phyloP scores from a whole-genome alignment of 305 asterid species.

The Ilex paraguariensis region DNA sequence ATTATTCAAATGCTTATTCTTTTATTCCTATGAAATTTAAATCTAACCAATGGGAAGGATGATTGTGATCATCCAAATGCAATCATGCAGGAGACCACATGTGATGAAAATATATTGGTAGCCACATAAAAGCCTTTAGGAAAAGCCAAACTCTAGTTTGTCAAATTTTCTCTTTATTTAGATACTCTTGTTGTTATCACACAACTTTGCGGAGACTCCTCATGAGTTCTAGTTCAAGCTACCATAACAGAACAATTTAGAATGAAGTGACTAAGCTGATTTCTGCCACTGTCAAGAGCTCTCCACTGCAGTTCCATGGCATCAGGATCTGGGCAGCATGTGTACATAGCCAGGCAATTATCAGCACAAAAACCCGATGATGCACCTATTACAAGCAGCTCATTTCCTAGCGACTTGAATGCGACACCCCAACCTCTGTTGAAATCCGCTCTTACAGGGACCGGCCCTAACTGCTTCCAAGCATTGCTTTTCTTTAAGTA shows the following conservation, averaged over 20 bases:
- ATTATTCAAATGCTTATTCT: no score
- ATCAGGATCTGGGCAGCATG: conserved; percentile 47
- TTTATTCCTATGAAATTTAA: no score
- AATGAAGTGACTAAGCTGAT: conserved; percentile 55
- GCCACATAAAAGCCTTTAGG: no score
- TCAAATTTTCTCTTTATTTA: no score
- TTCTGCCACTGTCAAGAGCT: conserved; percentile 43
- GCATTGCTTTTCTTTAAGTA: conserved; percentile 53
- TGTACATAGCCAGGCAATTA: conserved; percentile 53
- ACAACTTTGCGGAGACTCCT: no score
- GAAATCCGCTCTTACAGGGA: conserved; percentile 64
- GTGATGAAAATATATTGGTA: no score
- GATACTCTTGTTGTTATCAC: no score
- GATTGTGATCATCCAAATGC: no score
- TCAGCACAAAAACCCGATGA: conserved; percentile 25
- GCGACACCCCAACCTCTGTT: conserved; percentile 80
- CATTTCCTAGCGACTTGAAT: conserved; percentile 62
- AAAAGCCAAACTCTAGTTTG: no score
- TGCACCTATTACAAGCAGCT: conserved; percentile 66
- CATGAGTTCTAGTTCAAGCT: conserved; percentile 30
- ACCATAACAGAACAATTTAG: conserved; percentile 66
- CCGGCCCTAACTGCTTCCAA: conserved; percentile 61
- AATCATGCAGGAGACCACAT: no score
- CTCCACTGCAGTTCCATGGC: conserved; percentile 45
- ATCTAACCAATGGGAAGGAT: no score